Evolutionary conservation across 192 early-diverging fungal genomes (phyloP).

Genomic region (Coemansia sp.): DNA sequence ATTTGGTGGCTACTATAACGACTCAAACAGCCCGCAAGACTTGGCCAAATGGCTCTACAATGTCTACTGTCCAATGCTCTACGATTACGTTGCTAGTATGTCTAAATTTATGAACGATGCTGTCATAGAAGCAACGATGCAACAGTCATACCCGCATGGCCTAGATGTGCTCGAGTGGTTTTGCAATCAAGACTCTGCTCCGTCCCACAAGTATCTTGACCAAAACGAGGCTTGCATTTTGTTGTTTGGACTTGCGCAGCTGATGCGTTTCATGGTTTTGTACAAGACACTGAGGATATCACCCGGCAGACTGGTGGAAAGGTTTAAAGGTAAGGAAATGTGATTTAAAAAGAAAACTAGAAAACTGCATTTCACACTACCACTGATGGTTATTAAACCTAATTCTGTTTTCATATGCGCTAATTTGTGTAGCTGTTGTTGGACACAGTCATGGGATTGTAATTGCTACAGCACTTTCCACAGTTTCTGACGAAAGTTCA

Average conservation of each 20-base stretch:
- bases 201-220: conserved; percentile 70
- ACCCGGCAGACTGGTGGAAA: conserved; percentile 34
- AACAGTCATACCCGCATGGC: conserved; percentile 61
- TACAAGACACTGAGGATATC: conserved; percentile 63
- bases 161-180: conserved; percentile 83
- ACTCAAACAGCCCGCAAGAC: conserved; percentile 77
- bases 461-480: conserved; percentile 79
- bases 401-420: not conserved
- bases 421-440: conserved; percentile 42
- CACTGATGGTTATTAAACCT: not conserved
- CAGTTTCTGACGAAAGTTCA: conserved; percentile 73
- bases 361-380: not conserved
- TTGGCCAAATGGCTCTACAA: conserved; percentile 72
- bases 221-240: conserved; percentile 74
- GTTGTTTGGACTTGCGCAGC: conserved; percentile 85
- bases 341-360: not conserved
- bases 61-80: conserved; percentile 72
- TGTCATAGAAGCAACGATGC: conserved; percentile 56
- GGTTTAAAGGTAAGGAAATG: conserved; percentile 36
- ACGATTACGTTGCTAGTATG: conserved; percentile 72
- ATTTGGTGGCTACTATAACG: conserved; percentile 93
- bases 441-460: conserved; percentile 94
- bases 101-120: conserved; percentile 62
- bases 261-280: conserved; percentile 76
- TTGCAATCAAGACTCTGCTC: conserved; percentile 61